Conservation (phyloP, 208 protist species). For the Wallacemonas sp. region DNA sequence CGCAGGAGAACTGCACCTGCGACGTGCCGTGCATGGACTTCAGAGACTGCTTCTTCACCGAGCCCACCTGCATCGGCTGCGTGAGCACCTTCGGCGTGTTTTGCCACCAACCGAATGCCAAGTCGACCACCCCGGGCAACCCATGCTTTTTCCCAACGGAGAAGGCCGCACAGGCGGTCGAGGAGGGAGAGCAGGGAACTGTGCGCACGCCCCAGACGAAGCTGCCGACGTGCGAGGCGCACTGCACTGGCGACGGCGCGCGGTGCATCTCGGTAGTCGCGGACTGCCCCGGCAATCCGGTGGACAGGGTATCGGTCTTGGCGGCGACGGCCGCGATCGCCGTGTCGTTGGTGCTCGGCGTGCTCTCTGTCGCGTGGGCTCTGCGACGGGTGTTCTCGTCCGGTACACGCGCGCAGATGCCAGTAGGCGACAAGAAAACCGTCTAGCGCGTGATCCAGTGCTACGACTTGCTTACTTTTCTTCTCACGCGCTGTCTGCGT, state of each 20-base stretch:
- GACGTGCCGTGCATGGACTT: constrained; percentile 33
- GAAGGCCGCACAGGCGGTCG: background rate
- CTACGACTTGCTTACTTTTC: constrained; percentile 20
- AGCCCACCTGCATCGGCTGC: constrained; percentile 35
- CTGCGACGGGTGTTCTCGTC: background rate
- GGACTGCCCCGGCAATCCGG: constrained; percentile 16
- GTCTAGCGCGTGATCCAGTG: background rate
- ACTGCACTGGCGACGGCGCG: constrained; percentile 9
- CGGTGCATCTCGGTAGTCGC: constrained; percentile 17
- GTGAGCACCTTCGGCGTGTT: constrained; percentile 46
- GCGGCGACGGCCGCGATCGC: constrained; percentile 15
- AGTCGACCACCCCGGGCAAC: background rate
- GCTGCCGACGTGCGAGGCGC: constrained; percentile 5
- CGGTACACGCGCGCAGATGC: background rate
- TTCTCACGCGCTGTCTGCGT: no score
- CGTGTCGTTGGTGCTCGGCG: constrained; percentile 6
- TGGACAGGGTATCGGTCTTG: constrained; percentile 15
- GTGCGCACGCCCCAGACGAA: background rate
- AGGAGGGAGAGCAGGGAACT: background rate
- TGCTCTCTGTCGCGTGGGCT: constrained; percentile 12
- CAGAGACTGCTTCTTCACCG: constrained; percentile 46
- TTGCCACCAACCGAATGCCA: constrained; percentile 20
- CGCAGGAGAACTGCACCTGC: constrained; percentile 37
- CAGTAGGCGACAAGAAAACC: background rate
- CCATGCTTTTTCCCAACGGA: constrained; percentile 36